Percentiles rank a stretch among this genome's conserved stretches.
These are phyloP conservation scores for Clonostachys rosea DNA, from an alignment of 2,329 filamentous ascomycete species.

Conservation along the genomic window DNA sequence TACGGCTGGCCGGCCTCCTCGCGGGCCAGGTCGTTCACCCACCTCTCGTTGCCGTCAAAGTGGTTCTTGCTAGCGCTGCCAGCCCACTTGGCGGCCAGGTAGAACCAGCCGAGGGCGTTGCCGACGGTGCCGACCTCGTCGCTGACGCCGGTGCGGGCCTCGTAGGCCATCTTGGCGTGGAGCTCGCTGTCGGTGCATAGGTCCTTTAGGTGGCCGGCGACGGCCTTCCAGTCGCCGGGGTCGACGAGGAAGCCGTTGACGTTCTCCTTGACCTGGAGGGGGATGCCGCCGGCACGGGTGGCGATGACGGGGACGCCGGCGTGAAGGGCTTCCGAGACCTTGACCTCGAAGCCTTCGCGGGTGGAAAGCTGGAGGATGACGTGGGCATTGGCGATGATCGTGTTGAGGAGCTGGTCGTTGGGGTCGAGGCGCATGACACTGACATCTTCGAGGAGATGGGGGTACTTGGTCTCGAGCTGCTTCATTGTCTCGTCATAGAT, in stretches of 20 bases:
- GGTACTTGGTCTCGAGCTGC: conserved; percentile 59
- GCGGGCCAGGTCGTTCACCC: conserved; percentile 23
- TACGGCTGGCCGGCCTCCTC: conserved; percentile 55
- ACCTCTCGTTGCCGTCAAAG: conserved; percentile 50
- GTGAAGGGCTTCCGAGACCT: conserved; percentile 78
- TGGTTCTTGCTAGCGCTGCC: conserved; percentile 52
- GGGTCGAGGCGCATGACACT: conserved; percentile 74
- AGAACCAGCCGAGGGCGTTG: conserved; percentile 73
- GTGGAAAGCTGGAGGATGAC: conserved; percentile 77
- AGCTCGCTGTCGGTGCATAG: conserved; percentile 62
- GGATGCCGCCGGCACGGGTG: conserved; percentile 73
- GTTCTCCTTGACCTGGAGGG: conserved; percentile 68
- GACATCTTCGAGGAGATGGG: conserved; percentile 59
- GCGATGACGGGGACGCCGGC: conserved; percentile 77
- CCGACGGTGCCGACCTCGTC: conserved; percentile 81
- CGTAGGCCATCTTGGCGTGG: conserved; percentile 62
- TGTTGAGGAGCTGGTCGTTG: conserved; percentile 76
- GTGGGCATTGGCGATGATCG: conserved; percentile 66
- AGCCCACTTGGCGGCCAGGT: conserved; percentile 52
- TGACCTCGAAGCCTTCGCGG: conserved; percentile 81
- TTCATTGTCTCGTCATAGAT: conserved; percentile 70
- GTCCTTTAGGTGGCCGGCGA: conserved; percentile 61
- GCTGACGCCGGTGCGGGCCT: conserved; percentile 62
- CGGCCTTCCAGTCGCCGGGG: conserved; percentile 63
- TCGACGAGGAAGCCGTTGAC: conserved; percentile 73